Base-by-base conservation (phyloP, 176 grass and related monocot genomes). In the Bromus sterilis region DNA sequence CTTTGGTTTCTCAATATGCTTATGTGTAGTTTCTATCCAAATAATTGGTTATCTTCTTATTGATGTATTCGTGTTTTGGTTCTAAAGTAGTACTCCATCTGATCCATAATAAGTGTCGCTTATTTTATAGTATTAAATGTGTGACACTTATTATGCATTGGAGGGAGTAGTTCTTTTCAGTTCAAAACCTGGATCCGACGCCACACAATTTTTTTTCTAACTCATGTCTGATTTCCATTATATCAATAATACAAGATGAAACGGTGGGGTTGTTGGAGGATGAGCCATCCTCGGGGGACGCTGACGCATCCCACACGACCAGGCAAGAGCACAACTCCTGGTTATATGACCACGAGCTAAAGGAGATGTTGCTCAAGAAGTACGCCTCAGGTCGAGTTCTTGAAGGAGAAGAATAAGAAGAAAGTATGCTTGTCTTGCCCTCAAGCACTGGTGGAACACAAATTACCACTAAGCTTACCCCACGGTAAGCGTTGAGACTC, bases 341-440 rank as follows among this genome's bases (percentile, higher is more conserved):
- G 32, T 16, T 96, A 35, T 87, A 85, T 0, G 93, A 96, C 61
- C 89, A 84, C 60, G 97, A 99, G 66, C 89, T 99, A 2, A 99
- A 95, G 86, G 97, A 93, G 74, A 96, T 99, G 97, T 80, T 99
- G 63, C 93, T 93, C 26, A 99, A 99, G 87, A 99, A 99, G 84
- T 99, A 99, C 80, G 87, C 35, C 86, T 99, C 9, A 82, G 93
- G 4, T 90, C n/a, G 93, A 99, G 66, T 99, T 96, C 86, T 62
- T 90, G 82, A 99, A 99, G 91, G 96, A 99, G 83, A 86, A 93
- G 68, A 99, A 95, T 87, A 99, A 99, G 84, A 93, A 93, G 58
- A 99, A 99, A 94, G 73, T 93, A 96, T 3, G 97, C 93, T 1
- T 72, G 97, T 13, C 86, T 71, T 7, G 76, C 85, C 0, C 89